A percentile compares a stretch with the other conserved stretches of the same genome.
Conservation (phyloP, 225 moss, liverwort and hornwort species). For the Bryum argenteum region DNA sequence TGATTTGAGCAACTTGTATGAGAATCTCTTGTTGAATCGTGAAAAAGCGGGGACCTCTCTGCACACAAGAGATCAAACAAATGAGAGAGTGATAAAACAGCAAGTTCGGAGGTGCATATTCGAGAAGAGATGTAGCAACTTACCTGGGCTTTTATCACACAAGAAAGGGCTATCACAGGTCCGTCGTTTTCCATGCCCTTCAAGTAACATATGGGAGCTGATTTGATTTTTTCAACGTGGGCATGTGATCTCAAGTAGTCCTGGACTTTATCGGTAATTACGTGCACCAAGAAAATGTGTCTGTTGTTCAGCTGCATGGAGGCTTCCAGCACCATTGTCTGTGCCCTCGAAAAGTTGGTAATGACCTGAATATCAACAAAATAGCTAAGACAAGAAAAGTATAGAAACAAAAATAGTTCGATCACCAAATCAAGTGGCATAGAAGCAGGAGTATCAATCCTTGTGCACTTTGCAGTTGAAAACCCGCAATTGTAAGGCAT, state of each 20-base stretch:
- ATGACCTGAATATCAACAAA: constrained; percentile 53
- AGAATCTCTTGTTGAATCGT: constrained; percentile 68
- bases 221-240: constrained; percentile 50
- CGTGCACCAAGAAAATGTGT: constrained; percentile 62
- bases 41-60: constrained; percentile 63
- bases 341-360: constrained; percentile 82
- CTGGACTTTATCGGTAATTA: constrained; percentile 53
- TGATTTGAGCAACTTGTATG: constrained; percentile 61
- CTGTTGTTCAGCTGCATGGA: constrained; percentile 66
- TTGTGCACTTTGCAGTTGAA: too few relatives aligned
- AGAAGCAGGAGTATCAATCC: background rate
- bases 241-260: constrained; percentile 52
- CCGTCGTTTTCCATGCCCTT: constrained; percentile 42
- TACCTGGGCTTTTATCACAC: constrained; percentile 57
- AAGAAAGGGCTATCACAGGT: constrained; percentile 45
- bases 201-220: constrained; percentile 73
- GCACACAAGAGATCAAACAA: constrained; percentile 32
- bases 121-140: constrained; percentile 11
- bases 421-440: background rate
- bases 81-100: constrained; percentile 7
- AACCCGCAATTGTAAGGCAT: too few relatives aligned
- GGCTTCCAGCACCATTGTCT: constrained; percentile 61
- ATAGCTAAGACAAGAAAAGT: too few relatives aligned
- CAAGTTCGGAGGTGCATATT: background rate
- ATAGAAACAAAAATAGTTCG: too few relatives aligned